phyloP scores from a whole-genome alignment of 345 rosid species.

The Hibiscus trionum region DNA sequence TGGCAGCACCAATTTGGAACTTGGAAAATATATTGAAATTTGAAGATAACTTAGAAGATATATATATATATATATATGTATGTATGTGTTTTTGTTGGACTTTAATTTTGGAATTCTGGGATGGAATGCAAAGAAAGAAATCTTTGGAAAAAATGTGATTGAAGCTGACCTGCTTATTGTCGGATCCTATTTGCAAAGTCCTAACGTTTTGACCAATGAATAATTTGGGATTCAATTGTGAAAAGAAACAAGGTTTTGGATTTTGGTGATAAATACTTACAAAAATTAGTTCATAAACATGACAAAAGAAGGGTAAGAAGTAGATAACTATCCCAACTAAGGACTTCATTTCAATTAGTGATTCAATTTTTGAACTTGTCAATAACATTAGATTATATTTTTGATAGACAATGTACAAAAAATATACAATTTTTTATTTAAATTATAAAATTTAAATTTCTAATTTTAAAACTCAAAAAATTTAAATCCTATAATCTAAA shows the following conservation, averaged over 20 bases:
- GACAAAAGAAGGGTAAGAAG: neutral
- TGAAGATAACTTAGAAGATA: neutral
- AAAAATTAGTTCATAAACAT: neutral
- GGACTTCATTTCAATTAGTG: too few species aligned
- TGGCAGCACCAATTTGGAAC: neutral
- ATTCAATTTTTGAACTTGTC: too few species aligned
- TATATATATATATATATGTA: neutral
- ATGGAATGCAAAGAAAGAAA: neutral
- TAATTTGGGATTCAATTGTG: neutral
- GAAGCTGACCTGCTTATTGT: slow-evolving; percentile 3
- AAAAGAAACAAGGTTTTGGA: neutral
- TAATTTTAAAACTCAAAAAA: too few species aligned
- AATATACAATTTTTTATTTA: too few species aligned
- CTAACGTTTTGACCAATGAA: neutral
- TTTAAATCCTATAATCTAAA: too few species aligned
- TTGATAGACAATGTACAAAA: too few species aligned
- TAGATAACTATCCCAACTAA: neutral
- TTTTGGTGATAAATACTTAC: neutral
- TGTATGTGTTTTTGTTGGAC: neutral
- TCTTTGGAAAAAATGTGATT: neutral
- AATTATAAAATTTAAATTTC: too few species aligned
- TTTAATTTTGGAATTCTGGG: neutral
- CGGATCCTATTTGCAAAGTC: neutral
- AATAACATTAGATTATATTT: too few species aligned
- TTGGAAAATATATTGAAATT: neutral